Percentiles rank a stretch among this genome's conserved stretches.
These are phyloP conservation scores for Kluyveromyces dobzhanskii DNA, from an alignment of 805 yeast species.

Conservation along the genomic window DNA sequence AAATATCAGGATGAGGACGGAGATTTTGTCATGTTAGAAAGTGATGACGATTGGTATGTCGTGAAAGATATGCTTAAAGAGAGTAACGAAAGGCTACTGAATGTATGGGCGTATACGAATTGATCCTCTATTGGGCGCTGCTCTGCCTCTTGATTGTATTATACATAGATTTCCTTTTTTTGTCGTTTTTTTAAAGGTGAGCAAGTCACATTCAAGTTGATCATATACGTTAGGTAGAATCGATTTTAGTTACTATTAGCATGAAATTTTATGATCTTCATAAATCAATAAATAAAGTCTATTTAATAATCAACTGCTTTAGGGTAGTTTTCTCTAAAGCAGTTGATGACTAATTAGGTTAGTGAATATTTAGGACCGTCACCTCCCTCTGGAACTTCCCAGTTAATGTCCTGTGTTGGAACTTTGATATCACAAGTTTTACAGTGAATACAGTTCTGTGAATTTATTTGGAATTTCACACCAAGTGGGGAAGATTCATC, in stretches of 20 bases:
- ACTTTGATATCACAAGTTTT: slow-evolving; percentile 97
- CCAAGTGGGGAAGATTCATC: slow-evolving; percentile 51
- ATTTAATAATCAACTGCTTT: not conserved
- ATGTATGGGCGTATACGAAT: slow-evolving; percentile 34
- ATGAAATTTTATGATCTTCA: not conserved
- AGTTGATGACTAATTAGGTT: slow-evolving; percentile 36
- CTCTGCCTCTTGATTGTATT: slow-evolving; percentile 2
- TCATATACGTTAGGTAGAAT: no score
- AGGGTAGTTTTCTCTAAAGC: not conserved
- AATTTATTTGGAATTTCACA: slow-evolving; percentile 83
- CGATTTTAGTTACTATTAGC: no score
- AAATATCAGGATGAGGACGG: slow-evolving; percentile 93
- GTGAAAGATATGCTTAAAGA: slow-evolving; percentile 66
- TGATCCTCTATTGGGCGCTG: no score
- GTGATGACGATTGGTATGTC: slow-evolving; percentile 81
- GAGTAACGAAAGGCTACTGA: slow-evolving; percentile 39
- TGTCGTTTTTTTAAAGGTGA: not conserved
- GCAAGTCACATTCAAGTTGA: no score
- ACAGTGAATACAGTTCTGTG: slow-evolving; percentile 97
- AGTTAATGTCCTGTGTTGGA: slow-evolving; percentile 86
- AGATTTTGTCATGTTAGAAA: slow-evolving; percentile 76
- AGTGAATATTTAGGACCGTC: slow-evolving; percentile 95
- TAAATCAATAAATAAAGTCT: slow-evolving; percentile 5
- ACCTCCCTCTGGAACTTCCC: slow-evolving; percentile 99
- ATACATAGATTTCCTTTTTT: not conserved